Base-by-base conservation (phyloP, 495 filamentous ascomycete genomes). In the Parathielavia hyrcaniae region DNA sequence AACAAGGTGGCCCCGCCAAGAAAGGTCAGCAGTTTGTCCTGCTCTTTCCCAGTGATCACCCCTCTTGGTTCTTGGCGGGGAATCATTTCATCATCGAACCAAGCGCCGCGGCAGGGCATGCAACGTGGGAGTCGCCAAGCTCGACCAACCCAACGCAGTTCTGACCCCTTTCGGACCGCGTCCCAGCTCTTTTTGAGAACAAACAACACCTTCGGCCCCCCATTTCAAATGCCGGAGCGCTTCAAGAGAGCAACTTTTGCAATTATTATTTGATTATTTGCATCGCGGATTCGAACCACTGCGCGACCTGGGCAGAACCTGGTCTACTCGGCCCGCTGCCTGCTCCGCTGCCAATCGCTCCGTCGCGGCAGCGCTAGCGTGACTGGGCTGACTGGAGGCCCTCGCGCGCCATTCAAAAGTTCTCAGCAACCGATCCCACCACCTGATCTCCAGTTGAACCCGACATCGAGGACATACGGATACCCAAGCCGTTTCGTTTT, bases 11-110 rank as follows among this genome's bases (percentile, higher is more conserved):
- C 1, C 30, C n/a, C 12, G 41, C 36, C 30, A n/a, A 45, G 41
- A 23, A n/a, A 36, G 17, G 20, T 9, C 7, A 23, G 36, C 11
- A 26, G 16, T 6, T 19, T 13, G 40, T 32, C 39, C 43, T 23
- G 23, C 43, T 22, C 39, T 8, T 43, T 22, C 36, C 22, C 20
- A 13, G 11, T 14, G 22, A 14, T n/a, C 13, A 8, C 32, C 48
- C 20, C 19, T 45, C 41, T 22, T 30, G 11, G 30, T 57, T 50
- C 60, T 60, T 50, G 50, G 62, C n/a, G n/a, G n/a, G n/a, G n/a
- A n/a, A 64, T 61, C 57, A 64, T 57, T 57, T 60, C 63, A 69
- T 67, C 67, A 69, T 69, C 58, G 67, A 56, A 60, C 64, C 52
- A 67, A 62, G 62, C 55, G 55, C 47, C 36, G 9, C n/a, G 48